Evolutionary conservation across 345 rosid species (phyloP), one percentile per base, ranked within the genome.

Genomic region (Xanthoceras sorbifolium): DNA sequence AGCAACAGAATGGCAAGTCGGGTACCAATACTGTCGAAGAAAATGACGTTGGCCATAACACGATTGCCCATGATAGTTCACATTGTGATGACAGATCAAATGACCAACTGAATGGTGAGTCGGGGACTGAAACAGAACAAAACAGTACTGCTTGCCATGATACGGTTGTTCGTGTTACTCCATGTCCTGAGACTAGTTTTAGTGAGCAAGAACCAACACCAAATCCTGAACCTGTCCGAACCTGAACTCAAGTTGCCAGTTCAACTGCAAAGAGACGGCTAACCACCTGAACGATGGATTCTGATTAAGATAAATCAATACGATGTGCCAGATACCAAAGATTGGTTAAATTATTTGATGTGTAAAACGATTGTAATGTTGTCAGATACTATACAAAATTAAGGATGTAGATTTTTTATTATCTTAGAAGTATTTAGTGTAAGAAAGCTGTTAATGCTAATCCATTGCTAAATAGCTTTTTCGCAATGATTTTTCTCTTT

Each of bases 181-280:
- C 75, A 54, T 64, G 22, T 23, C 75, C 64, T 5, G 86, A 82
- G 38, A 69, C 31, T 61, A 73, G 72, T 60, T 42, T 81, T 25
- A 85, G 76, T 73, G 81, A 77, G 65, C 67, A 84, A 42, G 85
- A 82, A 60, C 86, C 75, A 63, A 73, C 83, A 71, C 82, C 80
- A 1, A 87, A 78, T 75, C 76, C 93, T 50, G 94, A 90, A 79
- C 83, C 89, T 73, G 88, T 84, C 22, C 88, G 81, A 74, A 91
- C 91, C 90, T 90, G 86, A 86, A 73, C 62, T 54, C 75, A 67
- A 1, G 76, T 4, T 38, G 67, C 55, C 18, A 38, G n/a, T 64
- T 31, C 26, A 42, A 69, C 42, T 18, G 34, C 62, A 73, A 71
- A 18, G 62, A 40, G 68, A 67, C 26, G 52, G 78, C 71, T 31